A percentile compares a stretch with the other conserved stretches of the same genome.
These are phyloP conservation scores for Penicillium aurantiogriseum DNA, from an alignment of 2,329 filamentous ascomycete species.

Conservation along the genomic window DNA sequence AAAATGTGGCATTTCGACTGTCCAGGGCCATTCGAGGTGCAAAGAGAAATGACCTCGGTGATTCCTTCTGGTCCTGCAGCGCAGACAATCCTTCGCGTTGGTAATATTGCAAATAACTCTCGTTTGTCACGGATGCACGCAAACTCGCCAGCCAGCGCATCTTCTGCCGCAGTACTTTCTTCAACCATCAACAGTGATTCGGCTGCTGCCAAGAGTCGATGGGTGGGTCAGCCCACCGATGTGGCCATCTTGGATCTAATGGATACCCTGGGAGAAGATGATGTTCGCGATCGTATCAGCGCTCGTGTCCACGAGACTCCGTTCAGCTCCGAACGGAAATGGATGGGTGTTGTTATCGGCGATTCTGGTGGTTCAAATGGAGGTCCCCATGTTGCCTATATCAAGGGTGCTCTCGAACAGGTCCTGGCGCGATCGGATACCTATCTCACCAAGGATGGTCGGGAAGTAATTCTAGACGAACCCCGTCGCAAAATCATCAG, in stretches of 20 bases:
- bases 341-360: slow-evolving; percentile 94
- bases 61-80: slow-evolving; percentile 68
- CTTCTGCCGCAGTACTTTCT: slow-evolving; percentile 76
- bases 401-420: slow-evolving; percentile 91
- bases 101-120: slow-evolving; percentile 95
- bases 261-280: slow-evolving; percentile 86
- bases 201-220: slow-evolving; percentile 74
- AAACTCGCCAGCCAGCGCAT: slow-evolving; percentile 67
- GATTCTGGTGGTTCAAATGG: slow-evolving; percentile 51
- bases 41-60: slow-evolving; percentile 51
- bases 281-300: slow-evolving; percentile 84
- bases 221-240: slow-evolving; percentile 96
- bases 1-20: slow-evolving; percentile 94
- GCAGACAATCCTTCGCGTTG: slow-evolving; percentile 79
- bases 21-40: slow-evolving; percentile 55
- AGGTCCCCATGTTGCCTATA: slow-evolving; percentile 80
- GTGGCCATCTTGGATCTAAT: slow-evolving; percentile 94
- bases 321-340: slow-evolving; percentile 96
- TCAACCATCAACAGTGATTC: slow-evolving; percentile 67
- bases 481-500: slow-evolving; percentile 70
- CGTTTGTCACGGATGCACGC: slow-evolving; percentile 71
- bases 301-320: slow-evolving; percentile 79
- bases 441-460: slow-evolving; percentile 80
- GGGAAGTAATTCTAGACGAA: slow-evolving; percentile 81
- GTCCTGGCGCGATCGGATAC: slow-evolving; percentile 85